Evolutionary conservation across 169 alveolate species (phyloP), one percentile per base, ranked within the genome.

Genomic region (Cryptosporidium xiaoi): DNA sequence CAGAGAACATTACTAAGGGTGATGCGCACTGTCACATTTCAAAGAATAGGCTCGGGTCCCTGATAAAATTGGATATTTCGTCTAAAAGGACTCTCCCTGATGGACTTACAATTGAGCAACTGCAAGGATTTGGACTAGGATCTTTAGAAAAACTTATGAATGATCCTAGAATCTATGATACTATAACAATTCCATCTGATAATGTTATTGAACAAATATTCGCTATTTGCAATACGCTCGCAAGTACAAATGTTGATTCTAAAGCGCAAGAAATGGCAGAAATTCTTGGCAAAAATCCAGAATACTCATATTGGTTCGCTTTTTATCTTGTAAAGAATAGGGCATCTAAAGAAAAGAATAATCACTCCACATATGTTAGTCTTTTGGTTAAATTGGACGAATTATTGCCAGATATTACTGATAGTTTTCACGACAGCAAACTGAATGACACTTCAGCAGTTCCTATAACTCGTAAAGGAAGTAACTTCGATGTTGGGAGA

Each of bases 321-420:
- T 87, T 93, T 68, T 96, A 96, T 92, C 90, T 96, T 16, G 96
- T 96, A 65, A 94, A 95, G 90, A 93, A 94, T 33, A 89, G 98
- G 46, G 98, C 97, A 16, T 83, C 97, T 65, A 96, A 96, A 89
- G 98, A 96, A 91, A 93, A 91, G 27, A 96, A 96, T 65, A 92
- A 94, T 56, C 98, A 95, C 71, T 94, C 94, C 20, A 94, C 95
- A 10, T 96, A 93, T 67, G 92, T 95, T 13, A 91, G 83, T 64
- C 95, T 96, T 84, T 83, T 95, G 31, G 95, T 94, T 68, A 93
- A 89, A 55, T 82, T 96, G 82, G 91, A 92, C 66, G 66, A 58
- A 29, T 15, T 31, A 34, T 18, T 33, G n/a, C 46, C 31, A 12
- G 64, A 65, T 13, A 34, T 48, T 50, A 48, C 51, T 50, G 33